A percentile compares a stretch with the other conserved stretches of the same genome.
These are phyloP conservation scores for Sporothrix dimorphospora DNA, from an alignment of 2,329 filamentous ascomycete species.

Conservation along the genomic window DNA sequence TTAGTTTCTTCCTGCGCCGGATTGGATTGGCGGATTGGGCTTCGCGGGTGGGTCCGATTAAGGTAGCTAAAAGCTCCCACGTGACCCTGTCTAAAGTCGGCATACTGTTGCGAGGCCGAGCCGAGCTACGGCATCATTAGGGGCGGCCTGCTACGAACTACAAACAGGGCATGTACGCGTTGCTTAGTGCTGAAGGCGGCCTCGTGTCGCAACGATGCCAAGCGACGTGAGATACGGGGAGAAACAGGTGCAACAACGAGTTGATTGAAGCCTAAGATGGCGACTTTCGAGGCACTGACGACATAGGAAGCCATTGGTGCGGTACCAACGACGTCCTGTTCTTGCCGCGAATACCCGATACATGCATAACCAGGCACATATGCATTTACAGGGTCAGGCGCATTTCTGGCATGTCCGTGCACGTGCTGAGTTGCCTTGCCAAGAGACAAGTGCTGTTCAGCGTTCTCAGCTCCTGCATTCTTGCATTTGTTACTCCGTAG, in stretches of 20 bases:
- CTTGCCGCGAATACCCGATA: neutral
- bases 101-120: neutral
- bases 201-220: conserved; percentile 9
- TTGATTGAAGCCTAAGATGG: neutral
- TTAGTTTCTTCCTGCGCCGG: conserved; percentile 29
- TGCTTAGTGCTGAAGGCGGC: neutral
- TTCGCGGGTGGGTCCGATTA: neutral
- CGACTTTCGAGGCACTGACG: neutral
- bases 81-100: conserved; percentile 5
- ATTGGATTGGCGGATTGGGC: conserved; percentile 13
- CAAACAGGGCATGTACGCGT: conserved; percentile 3
- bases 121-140: neutral
- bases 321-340: too few relatives aligned
- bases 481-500: neutral
- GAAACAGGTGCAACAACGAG: neutral
- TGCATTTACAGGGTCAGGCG: neutral
- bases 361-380: neutral
- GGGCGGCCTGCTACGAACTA: neutral
- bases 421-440: conserved; percentile 27
- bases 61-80: neutral
- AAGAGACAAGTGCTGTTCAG: conserved; percentile 12
- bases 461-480: neutral
- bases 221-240: neutral
- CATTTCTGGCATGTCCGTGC: neutral
- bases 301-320: neutral